Evolutionary conservation across 2,329 filamentous ascomycete genomes (phyloP), one percentile per base, ranked within the genome.

Genomic region (Xylaria sp.): DNA sequence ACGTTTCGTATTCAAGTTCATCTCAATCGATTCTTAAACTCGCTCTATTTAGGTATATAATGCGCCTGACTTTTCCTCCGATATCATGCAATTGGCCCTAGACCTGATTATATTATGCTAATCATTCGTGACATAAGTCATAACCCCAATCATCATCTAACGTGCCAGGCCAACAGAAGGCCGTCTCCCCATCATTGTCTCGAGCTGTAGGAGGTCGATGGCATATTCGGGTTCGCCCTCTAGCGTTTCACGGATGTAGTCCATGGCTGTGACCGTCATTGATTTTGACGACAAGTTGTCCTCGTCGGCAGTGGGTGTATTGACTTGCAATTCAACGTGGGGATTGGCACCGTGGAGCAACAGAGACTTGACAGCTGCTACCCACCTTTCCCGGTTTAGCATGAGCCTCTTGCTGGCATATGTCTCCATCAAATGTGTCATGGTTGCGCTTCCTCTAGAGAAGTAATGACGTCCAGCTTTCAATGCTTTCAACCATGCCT

Each of bases 181-280:
- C 43, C 72, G 65, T 42, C 72, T 61, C 8, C 72, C 72, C 66
- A 73, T 70, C 21, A 73, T 60, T 1, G 66, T 67, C 63, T 75
- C 72, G 46, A 75, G 61, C 60, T 74, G 69, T 17, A 73, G 62
- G 4, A 75, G 53, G 45, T 75, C 72, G 28, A 74, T 47, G 4
- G 73, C 73, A 37, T 73, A 75, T 49, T 75, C 73, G 31, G 73
- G 73, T 52, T 74, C 73, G 12, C 73, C 73, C 47, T 73, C 73
- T 2, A 75, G 57, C 2, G 70, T 75, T 23, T 74, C 72, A 2
- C 71, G 69, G 23, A 75, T 72, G 19, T 73, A 64, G 42, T 74
- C 72, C 2, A 75, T 67, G 3, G 73, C 73, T 1, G 66, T 67
- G 31, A 71, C 47, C 1, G 68, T 71, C 17, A 63, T 62, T 15